These are phyloP conservation scores for Proteromonas lacertae DNA, from an alignment of 352 stramenopile genomes.

Conservation along the genomic window DNA sequence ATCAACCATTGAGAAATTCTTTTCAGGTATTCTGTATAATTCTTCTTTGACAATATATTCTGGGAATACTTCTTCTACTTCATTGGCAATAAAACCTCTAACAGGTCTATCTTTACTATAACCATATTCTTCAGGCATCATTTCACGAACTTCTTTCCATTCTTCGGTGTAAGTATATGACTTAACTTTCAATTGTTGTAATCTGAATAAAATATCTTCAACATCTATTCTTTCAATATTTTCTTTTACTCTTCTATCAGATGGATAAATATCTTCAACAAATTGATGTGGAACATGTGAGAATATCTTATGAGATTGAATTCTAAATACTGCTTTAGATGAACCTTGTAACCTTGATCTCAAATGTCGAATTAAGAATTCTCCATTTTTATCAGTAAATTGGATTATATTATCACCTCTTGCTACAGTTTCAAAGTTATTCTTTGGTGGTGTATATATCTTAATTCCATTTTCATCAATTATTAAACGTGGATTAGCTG, in stretches of 20 bases:
- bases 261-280: conserved; percentile 49
- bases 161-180: conserved; percentile 50
- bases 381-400: no score
- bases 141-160: conserved; percentile 39
- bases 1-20: conserved; percentile 38
- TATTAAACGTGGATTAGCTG: no score
- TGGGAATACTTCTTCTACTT: conserved; percentile 49
- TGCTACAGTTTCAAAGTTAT: no score
- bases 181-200: conserved; percentile 42
- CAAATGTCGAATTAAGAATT: no score
- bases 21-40: conserved; percentile 35
- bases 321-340: no score
- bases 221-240: conserved; percentile 45
- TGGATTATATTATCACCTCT: no score
- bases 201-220: conserved; percentile 39
- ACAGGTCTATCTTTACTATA: conserved; percentile 16
- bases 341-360: no score
- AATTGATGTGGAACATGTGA: conserved; percentile 36
- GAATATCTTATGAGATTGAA: no score
- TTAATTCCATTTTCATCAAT: no score
- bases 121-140: no score
- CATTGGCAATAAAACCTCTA: conserved; percentile 58
- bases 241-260: conserved; percentile 55
- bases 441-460: no score
- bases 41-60: conserved; percentile 44